A percentile compares a stretch with the other conserved stretches of the same genome.
Evolutionary conservation across 352 stramenopile genomes (phyloP).

Genomic region (Pythium myriotylum): DNA sequence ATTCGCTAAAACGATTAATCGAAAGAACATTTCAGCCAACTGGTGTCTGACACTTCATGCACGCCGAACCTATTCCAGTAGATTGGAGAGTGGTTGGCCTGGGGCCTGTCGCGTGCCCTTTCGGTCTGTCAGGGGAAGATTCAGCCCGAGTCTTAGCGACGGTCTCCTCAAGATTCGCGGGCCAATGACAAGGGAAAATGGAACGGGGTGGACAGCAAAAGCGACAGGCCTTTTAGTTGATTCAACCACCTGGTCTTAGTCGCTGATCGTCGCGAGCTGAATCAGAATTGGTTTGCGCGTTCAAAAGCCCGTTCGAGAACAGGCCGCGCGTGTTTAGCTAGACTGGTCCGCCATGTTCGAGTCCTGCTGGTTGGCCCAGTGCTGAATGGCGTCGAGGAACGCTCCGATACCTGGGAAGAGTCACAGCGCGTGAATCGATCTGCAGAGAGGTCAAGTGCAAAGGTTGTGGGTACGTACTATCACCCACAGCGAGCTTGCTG

Average conservation of each 20-base stretch:
- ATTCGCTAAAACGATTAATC: constrained; percentile 9
- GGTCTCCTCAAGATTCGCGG: constrained; percentile 18
- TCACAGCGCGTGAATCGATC: neutral
- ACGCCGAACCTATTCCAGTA: too few relatives aligned
- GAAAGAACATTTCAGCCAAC: constrained; percentile 15
- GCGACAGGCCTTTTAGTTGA: neutral
- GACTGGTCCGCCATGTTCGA: constrained; percentile 35
- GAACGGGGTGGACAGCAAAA: constrained; percentile 1
- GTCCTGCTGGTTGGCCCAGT: constrained; percentile 71
- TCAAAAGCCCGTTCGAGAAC: too few relatives aligned
- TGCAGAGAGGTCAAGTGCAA: neutral
- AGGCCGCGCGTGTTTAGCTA: neutral
- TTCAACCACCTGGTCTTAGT: neutral
- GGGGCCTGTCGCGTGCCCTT: constrained; percentile 10
- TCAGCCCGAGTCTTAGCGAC: constrained; percentile 6
- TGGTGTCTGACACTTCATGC: constrained; percentile 19
- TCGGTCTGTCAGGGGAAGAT: constrained; percentile 17
- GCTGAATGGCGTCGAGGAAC: constrained; percentile 76
- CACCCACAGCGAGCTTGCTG: constrained; percentile 78
- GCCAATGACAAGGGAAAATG: too few relatives aligned
- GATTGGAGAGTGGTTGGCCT: too few relatives aligned
- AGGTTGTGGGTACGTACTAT: constrained; percentile 47
- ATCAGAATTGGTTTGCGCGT: neutral
- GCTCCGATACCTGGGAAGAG: constrained; percentile 60
- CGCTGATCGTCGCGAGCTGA: neutral